Base-by-base conservation (phyloP, 2,329 filamentous ascomycete genomes). In the Cytospora mali region DNA sequence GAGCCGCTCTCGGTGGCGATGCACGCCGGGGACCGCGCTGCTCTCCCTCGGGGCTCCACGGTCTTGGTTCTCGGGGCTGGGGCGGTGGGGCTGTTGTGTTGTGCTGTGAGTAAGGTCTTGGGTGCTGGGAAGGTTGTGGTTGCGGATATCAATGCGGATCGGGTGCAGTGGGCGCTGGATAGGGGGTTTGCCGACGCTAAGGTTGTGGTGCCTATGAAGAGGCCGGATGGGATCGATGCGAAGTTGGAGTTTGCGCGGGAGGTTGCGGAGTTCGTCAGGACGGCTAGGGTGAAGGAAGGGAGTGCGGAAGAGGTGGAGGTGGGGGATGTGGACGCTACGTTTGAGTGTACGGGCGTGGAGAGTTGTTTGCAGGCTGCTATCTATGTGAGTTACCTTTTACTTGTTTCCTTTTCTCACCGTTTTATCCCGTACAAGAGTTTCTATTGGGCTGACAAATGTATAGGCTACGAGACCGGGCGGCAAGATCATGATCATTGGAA, bases 271-370 rank as follows among this genome's bases (percentile, higher is more conserved):
- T 69, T 75, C 62, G 74, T 82, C 56, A 77, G 75, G 68, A 68
- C 68, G 33, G 73, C 75, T 0, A 66, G 68, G 35, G 72, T 61
- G 1, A 63, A 62, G 16, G 68, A 77, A 2, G 69, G 23, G 9
- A 50, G 71, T 0, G 78, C 77, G 3, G 31, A 33, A 13, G 31
- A 33, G 10, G 71, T 77, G 66, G 79, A 82, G 14, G 80, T 90
- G 64, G 85, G 79, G 0, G 87, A 91, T 70, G 83, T 90, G 0
- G 83, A 86, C 56, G 84, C 85, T 1, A 88, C 89, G 2, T 92
- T 90, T 70, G 90, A 93, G 76, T 93, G 90, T 72, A 93, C 91
- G 0, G 91, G 91, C 10, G 90, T 92, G 25, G 89, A 91, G 71
- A 84, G 86, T 0, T 93, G 90, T 69, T 80, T 92, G 69, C 90